Conservation (phyloP, 306 rosid species). For the Argentina anserina region DNA sequence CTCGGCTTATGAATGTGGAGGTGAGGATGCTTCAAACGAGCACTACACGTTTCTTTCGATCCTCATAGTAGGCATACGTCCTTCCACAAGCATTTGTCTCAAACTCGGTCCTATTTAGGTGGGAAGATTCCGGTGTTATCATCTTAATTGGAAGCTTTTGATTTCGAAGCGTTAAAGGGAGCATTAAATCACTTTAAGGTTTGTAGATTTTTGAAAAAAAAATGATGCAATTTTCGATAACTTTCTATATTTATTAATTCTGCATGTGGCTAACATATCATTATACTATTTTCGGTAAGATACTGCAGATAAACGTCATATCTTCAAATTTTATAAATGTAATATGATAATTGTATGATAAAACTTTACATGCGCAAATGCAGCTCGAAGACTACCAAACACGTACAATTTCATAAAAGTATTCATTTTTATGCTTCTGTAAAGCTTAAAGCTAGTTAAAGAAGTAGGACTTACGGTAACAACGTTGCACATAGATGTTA, state of each 20-base stretch:
- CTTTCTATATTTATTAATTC: not conserved
- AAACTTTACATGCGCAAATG: no score
- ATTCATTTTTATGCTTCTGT: no score
- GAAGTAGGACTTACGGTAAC: no score
- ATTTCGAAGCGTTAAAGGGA: no score
- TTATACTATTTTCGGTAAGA: not conserved
- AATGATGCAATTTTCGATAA: not conserved
- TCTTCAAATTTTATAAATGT: no score
- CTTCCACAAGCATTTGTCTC: not conserved
- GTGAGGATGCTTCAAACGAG: not conserved
- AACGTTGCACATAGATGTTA: no score
- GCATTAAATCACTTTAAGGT: no score
- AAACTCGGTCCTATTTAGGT: not conserved
- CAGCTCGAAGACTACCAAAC: no score
- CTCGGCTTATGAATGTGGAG: not conserved
- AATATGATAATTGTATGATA: no score
- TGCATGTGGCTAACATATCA: rapidly evolving
- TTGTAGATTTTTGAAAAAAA: not conserved
- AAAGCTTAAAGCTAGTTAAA: no score
- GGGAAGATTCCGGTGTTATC: not conserved
- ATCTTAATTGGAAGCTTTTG: not conserved
- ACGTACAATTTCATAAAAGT: no score
- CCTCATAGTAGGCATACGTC: not conserved
- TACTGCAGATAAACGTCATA: not conserved
- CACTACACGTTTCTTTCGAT: not conserved